Evolutionary conservation across 371 early-diverging fungal genomes (phyloP).

Genomic region (Apophysomyces elegans): DNA sequence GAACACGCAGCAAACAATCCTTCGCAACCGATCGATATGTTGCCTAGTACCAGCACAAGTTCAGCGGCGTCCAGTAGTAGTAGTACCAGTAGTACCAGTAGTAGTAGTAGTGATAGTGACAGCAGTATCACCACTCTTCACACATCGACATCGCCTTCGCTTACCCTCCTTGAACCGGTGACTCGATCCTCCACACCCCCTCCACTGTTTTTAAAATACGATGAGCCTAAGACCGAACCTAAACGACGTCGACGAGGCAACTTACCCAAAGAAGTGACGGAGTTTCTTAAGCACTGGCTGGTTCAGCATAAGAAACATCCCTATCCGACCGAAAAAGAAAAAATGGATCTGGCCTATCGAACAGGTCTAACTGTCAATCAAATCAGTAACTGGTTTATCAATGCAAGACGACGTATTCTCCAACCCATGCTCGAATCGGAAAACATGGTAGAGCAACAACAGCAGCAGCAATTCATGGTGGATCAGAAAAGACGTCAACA

Average conservation of each 20-base stretch:
- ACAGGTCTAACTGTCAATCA: constrained; percentile 78
- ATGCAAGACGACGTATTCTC: constrained; percentile 76
- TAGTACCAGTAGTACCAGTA: too few species aligned
- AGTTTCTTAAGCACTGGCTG: constrained; percentile 74
- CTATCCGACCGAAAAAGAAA: constrained; percentile 84
- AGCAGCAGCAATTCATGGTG: constrained; percentile 15
- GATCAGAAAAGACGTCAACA: constrained; percentile 28
- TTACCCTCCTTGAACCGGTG: neutral
- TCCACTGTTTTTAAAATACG: constrained; percentile 3
- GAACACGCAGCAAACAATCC: neutral
- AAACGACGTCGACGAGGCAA: constrained; percentile 61
- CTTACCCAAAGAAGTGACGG: constrained; percentile 67
- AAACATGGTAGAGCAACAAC: constrained; percentile 22
- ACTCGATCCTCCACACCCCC: constrained; percentile 8
- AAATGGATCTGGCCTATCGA: constrained; percentile 61
- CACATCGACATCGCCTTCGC: neutral
- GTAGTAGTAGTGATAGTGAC: neutral
- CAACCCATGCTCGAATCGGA: constrained; percentile 56
- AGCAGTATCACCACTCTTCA: constrained; percentile 1
- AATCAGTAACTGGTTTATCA: constrained; percentile 92
- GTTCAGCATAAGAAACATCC: constrained; percentile 79
- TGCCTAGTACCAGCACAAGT: constrained; percentile 5
- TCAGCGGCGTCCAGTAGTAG: neutral
- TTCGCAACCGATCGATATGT: constrained; percentile 1
- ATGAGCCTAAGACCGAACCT: constrained; percentile 5